Evolutionary conservation across 768 basidiomycete species (phyloP).

Genomic region (Calocera viscosa): DNA sequence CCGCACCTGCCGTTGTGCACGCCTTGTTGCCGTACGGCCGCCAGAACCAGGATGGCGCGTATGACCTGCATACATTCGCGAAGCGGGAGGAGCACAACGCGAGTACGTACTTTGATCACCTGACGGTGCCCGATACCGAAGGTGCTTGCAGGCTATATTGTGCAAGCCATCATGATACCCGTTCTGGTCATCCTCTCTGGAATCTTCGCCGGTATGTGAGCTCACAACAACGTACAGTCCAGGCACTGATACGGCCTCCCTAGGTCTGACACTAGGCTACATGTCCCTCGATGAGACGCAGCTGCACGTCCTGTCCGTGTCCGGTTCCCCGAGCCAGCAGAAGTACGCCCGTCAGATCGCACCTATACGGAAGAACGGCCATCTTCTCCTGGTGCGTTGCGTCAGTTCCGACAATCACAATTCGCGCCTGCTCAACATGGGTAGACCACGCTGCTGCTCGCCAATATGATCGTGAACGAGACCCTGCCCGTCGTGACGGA

Average conservation of each 20-base stretch:
- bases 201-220: slow-evolving; percentile 13
- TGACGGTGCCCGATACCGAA: neutral
- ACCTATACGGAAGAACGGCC: slow-evolving; percentile 74
- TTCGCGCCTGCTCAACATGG: neutral
- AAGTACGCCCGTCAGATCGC: slow-evolving; percentile 72
- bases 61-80: neutral
- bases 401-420: neutral
- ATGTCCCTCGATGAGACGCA: slow-evolving; percentile 91
- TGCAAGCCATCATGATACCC: neutral
- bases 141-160: neutral
- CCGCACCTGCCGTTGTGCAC: neutral
- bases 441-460: slow-evolving; percentile 54
- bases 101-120: neutral
- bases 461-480: slow-evolving; percentile 90
- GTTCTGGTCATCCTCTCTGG: slow-evolving; percentile 11
- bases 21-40: neutral
- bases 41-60: neutral
- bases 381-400: slow-evolving; percentile 51
- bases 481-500: slow-evolving; percentile 74
- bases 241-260: neutral
- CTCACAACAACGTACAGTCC: no score
- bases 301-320: slow-evolving; percentile 72
- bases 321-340: slow-evolving; percentile 69
- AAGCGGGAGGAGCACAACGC: neutral
- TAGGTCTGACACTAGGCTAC: slow-evolving; percentile 78